Percentiles rank a stretch among this genome's conserved stretches.
phyloP scores from a whole-genome alignment of 352 stramenopile genomes.

The Globisporangium splendens region DNA sequence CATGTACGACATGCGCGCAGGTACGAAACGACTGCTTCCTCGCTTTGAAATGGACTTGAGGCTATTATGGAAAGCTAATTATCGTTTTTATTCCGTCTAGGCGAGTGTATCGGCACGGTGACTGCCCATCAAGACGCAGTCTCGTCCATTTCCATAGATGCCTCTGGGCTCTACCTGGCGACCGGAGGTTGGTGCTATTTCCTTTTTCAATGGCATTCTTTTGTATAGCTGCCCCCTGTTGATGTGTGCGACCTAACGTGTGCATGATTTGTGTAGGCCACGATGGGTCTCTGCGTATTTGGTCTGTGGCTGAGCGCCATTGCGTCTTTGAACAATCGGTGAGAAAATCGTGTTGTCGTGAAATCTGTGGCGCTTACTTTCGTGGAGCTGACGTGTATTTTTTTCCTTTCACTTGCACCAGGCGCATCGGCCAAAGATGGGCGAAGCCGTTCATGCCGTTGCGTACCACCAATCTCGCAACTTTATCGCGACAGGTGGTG shows the following conservation, averaged over 20 bases:
- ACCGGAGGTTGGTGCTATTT: conserved; percentile 47
- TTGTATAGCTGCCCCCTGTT: conserved; percentile 9
- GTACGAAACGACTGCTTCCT: conserved; percentile 15
- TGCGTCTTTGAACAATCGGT: conserved; percentile 87
- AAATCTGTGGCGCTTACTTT: not conserved
- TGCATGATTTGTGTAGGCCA: conserved; percentile 34
- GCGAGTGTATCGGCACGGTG: conserved; percentile 72
- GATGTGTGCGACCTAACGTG: not conserved
- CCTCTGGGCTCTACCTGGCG: conserved; percentile 68
- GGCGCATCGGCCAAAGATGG: conserved; percentile 79
- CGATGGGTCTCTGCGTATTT: conserved; percentile 81
- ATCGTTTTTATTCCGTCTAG: conserved; percentile 15
- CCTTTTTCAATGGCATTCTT: not conserved
- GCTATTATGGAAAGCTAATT: too few relatives aligned
- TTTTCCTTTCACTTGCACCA: conserved; percentile 14
- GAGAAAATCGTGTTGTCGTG: conserved; percentile 4
- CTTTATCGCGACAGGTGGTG: conserved; percentile 75
- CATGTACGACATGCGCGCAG: conserved; percentile 84
- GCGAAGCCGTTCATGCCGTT: conserved; percentile 74
- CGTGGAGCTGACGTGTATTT: conserved; percentile 1
- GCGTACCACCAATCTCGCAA: conserved; percentile 75
- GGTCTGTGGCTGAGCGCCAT: conserved; percentile 76
- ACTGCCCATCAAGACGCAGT: conserved; percentile 82
- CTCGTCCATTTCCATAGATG: conserved; percentile 74
- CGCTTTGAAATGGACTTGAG: not conserved